phyloP scores from a whole-genome alignment of 2,329 filamentous ascomycete genomes.

The Penicillium sumatraense region DNA sequence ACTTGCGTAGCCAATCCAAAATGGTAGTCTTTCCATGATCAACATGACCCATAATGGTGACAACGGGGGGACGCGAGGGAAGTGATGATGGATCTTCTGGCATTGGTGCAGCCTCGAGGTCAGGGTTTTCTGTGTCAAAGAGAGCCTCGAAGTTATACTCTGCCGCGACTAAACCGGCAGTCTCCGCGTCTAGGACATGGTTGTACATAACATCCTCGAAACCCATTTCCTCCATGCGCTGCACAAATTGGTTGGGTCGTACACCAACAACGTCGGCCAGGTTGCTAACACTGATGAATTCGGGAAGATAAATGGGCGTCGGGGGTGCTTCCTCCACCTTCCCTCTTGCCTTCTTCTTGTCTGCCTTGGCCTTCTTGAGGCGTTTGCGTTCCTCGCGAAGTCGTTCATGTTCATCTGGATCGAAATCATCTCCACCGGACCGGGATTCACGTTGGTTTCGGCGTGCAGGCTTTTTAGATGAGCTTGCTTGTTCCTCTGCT shows the following conservation, averaged over 20 bases:
- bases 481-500: slow-evolving; percentile 3
- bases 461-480: slow-evolving; percentile 27
- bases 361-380: slow-evolving; percentile 46
- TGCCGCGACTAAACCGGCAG: slow-evolving; percentile 83
- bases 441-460: slow-evolving; percentile 28
- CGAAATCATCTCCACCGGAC: slow-evolving; percentile 41
- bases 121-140: slow-evolving; percentile 68
- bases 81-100: slow-evolving; percentile 70
- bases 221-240: slow-evolving; percentile 79
- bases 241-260: slow-evolving; percentile 70
- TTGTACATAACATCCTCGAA: slow-evolving; percentile 84
- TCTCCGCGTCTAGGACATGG: slow-evolving; percentile 88
- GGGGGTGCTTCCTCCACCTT: slow-evolving; percentile 33
- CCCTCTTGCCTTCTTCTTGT: slow-evolving; percentile 39
- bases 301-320: slow-evolving; percentile 77
- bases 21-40: slow-evolving; percentile 98
- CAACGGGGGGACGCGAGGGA: slow-evolving; percentile 82
- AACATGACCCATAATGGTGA: slow-evolving; percentile 99
- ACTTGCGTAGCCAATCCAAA: slow-evolving; percentile 89
- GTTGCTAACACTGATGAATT: slow-evolving; percentile 88
- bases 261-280: slow-evolving; percentile 77
- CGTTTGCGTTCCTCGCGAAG: slow-evolving; percentile 38
- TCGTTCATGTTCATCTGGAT: slow-evolving; percentile 41
- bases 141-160: slow-evolving; percentile 92
- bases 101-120: slow-evolving; percentile 72